A percentile compares a stretch with the other conserved stretches of the same genome.
These are phyloP conservation scores for Incumbomyces delicatus DNA, from an alignment of 2,329 filamentous ascomycete genomes.

Conservation along the genomic window DNA sequence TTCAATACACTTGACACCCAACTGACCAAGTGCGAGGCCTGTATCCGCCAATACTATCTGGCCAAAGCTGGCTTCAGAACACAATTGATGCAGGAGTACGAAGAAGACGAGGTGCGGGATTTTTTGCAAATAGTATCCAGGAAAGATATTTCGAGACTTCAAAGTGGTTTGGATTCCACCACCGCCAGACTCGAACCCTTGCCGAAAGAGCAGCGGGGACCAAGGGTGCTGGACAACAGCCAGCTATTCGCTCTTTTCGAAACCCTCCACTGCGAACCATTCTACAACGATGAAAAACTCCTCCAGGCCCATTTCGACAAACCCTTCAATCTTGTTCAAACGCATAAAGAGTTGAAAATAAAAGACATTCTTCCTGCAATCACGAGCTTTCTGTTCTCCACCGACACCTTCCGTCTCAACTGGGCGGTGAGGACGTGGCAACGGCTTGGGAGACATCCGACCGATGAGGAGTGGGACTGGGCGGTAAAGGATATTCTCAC, in stretches of 20 bases:
- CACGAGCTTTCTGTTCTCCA: conserved; percentile 73
- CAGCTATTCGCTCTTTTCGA: conserved; percentile 79
- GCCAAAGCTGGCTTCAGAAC: conserved; percentile 54
- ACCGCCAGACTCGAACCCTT: conserved; percentile 43
- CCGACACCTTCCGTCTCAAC: conserved; percentile 50
- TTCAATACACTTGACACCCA: conserved; percentile 46
- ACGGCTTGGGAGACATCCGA: conserved; percentile 54
- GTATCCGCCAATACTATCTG: conserved; percentile 65
- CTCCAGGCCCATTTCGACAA: conserved; percentile 60
- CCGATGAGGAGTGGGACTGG: conserved; percentile 73
- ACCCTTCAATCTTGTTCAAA: conserved; percentile 72
- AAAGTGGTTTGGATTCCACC: conserved; percentile 49
- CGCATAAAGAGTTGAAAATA: conserved; percentile 68
- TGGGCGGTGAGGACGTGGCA: conserved; percentile 64
- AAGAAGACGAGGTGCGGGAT: conserved; percentile 37
- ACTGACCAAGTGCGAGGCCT: conserved; percentile 57
- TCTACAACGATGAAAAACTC: conserved; percentile 51
- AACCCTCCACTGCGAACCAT: conserved; percentile 71
- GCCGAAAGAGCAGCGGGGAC: conserved; percentile 41
- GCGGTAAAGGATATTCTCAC: conserved; percentile 66
- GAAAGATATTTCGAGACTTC: conserved; percentile 54
- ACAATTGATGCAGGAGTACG: conserved; percentile 48
- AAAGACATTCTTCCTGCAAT: conserved; percentile 69
- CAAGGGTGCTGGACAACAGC: conserved; percentile 43
- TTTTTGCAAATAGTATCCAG: conserved; percentile 50